A percentile compares a stretch with the other conserved stretches of the same genome.
These are phyloP conservation scores for Boletus sp. DNA, from an alignment of 768 basidiomycete genomes.

Conservation along the genomic window DNA sequence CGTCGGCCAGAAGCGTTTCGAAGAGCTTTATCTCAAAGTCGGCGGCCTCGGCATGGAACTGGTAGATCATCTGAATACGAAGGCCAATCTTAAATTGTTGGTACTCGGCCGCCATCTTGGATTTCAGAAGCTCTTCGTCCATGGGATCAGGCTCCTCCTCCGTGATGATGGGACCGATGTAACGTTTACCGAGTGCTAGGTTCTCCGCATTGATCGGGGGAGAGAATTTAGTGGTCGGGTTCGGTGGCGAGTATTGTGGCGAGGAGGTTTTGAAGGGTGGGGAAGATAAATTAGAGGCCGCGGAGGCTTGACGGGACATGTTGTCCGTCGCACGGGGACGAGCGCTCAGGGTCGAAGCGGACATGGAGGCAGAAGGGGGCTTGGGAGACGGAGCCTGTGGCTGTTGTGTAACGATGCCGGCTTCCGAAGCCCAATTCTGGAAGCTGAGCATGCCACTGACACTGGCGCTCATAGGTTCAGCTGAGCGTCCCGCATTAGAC, in stretches of 20 bases:
- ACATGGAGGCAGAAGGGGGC: not conserved
- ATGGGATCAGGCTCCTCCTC: slow-evolving; percentile 29
- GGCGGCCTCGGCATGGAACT: slow-evolving; percentile 31
- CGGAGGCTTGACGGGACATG: slow-evolving; percentile 30
- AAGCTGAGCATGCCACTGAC: slow-evolving; percentile 17
- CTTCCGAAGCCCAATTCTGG: slow-evolving; percentile 34
- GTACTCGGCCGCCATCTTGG: slow-evolving; percentile 33
- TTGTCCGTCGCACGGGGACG: slow-evolving; percentile 28
- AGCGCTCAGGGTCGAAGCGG: slow-evolving; percentile 12
- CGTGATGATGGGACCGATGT: slow-evolving; percentile 29
- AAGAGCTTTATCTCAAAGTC: slow-evolving; percentile 31
- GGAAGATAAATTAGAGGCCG: slow-evolving; percentile 21
- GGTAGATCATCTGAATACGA: slow-evolving; percentile 34
- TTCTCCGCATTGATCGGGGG: slow-evolving; percentile 21
- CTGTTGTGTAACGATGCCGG: slow-evolving; percentile 20
- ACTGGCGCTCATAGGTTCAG: slow-evolving; percentile 14
- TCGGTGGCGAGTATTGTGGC: slow-evolving; percentile 29
- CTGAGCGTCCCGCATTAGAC: slow-evolving; percentile 21
- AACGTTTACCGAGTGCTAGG: slow-evolving; percentile 28
- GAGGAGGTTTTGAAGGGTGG: slow-evolving; percentile 19
- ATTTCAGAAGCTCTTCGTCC: slow-evolving; percentile 28
- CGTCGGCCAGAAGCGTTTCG: slow-evolving; percentile 20
- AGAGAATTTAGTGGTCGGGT: slow-evolving; percentile 22
- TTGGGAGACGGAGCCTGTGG: slow-evolving; percentile 11
- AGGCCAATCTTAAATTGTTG: slow-evolving; percentile 30